A percentile compares a stretch with the other conserved stretches of the same genome.
Conservation (phyloP, 2,329 filamentous ascomycete species). For the Ophiostoma australiae region DNA sequence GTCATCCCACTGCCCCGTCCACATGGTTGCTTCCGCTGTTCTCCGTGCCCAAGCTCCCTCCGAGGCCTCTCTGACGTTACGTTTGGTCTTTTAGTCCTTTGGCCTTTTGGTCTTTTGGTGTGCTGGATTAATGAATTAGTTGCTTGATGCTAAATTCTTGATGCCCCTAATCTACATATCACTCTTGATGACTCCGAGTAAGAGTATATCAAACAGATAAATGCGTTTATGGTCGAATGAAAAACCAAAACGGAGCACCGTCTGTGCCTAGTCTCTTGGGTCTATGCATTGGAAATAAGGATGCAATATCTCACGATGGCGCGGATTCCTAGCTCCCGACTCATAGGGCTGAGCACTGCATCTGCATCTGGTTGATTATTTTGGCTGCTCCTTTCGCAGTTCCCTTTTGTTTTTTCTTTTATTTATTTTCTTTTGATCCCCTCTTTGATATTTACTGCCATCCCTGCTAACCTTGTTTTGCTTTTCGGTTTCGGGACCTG, state of each 20-base stretch:
- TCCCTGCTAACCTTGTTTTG: neutral
- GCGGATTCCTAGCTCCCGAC: neutral
- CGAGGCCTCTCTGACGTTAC: neutral
- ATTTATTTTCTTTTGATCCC: neutral
- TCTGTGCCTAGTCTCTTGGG: neutral
- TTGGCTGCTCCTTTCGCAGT: neutral
- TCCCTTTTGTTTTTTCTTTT: neutral
- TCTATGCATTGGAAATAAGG: neutral
- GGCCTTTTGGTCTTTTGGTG: too few species aligned
- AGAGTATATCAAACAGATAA: neutral
- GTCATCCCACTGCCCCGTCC: neutral
- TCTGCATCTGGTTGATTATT: neutral
- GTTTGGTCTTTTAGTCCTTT: too few species aligned
- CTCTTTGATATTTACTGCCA: too few species aligned
- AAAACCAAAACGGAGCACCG: neutral
- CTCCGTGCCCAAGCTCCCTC: neutral
- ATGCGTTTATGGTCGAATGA: neutral
- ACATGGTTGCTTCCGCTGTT: neutral
- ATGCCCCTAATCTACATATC: too few species aligned
- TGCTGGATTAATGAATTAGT: neutral
- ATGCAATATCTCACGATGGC: constrained; percentile 4
- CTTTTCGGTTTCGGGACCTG: neutral
- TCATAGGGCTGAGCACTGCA: constrained; percentile 5
- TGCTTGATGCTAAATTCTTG: neutral
- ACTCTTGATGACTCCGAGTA: neutral